A percentile compares a stretch with the other conserved stretches of the same genome.
Conservation (phyloP, 768 basidiomycete species). For the Leccinum subgranulosum region DNA sequence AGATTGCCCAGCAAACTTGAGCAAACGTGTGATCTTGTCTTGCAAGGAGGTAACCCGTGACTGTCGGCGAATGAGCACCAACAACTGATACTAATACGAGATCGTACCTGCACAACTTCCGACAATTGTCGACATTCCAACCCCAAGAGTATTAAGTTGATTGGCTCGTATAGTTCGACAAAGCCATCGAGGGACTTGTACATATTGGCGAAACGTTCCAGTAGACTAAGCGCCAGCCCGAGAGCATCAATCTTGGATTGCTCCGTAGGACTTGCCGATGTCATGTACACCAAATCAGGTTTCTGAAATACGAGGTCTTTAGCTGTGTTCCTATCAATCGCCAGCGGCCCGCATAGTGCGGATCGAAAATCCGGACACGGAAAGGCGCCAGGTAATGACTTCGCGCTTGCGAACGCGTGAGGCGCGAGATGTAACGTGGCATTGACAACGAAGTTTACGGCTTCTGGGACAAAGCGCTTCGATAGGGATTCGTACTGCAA, state of each 20-base stretch:
- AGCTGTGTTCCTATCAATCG: slow-evolving; percentile 40
- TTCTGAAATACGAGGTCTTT: slow-evolving; percentile 38
- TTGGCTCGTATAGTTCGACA: slow-evolving; percentile 78
- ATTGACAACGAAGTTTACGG: slow-evolving; percentile 75
- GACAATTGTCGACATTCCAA: slow-evolving; percentile 48
- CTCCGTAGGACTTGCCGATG: slow-evolving; percentile 37
- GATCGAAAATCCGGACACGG: slow-evolving; percentile 68
- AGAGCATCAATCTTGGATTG: slow-evolving; percentile 76
- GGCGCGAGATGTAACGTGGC: slow-evolving; percentile 73
- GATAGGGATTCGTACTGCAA: slow-evolving; percentile 82
- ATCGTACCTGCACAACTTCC: slow-evolving; percentile 51
- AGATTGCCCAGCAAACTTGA: slow-evolving; percentile 69
- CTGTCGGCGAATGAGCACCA: slow-evolving; percentile 36
- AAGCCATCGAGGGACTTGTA: slow-evolving; percentile 81
- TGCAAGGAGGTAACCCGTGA: slow-evolving; percentile 40
- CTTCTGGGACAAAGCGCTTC: slow-evolving; percentile 87
- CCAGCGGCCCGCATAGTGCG: slow-evolving; percentile 38
- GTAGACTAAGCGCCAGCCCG: slow-evolving; percentile 55
- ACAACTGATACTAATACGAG: background rate
- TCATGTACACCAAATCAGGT: slow-evolving; percentile 46
- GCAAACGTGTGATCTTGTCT: slow-evolving; percentile 55
- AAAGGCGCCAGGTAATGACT: slow-evolving; percentile 64
- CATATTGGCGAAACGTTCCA: slow-evolving; percentile 67
- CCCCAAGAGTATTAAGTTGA: slow-evolving; percentile 53
- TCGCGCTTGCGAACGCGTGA: slow-evolving; percentile 43